Base-by-base conservation (phyloP, 1,139 yeast species). In the Pichia norvegensis region DNA sequence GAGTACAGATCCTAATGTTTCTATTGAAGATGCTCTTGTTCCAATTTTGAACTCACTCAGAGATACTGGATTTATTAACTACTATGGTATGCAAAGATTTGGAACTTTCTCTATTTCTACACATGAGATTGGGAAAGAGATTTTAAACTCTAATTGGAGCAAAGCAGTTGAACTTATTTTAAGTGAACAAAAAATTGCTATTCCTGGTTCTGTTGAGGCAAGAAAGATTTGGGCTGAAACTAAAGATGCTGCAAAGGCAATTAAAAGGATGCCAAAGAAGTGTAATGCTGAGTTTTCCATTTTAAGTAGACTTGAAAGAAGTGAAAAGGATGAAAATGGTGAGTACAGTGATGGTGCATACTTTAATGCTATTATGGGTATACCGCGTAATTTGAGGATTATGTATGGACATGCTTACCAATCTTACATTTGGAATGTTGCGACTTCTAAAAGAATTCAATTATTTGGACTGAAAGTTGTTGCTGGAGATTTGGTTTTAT, bases 401-500 rank as follows among this genome's bases (percentile, higher is more conserved):
- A 92, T 94, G 95, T 94, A 94, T 61, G 95, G 84, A 2, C 99
- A 94, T 66, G 95, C 98, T 2, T 94, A 94, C 62, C 98, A 94
- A 66, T 87, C 97, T 52, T 92, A 82, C 58, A 76, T 94, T 38
- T 94, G 98, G 99, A 94, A 94, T 60, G 63, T 73, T 48, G 95
- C 83, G 21, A 94, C 90, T 0, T 83, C 95, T 46, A 78, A 77
- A 56, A 74, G 98, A 61, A 70, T 88, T 44, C 79, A 77, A 56
- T 62, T 80, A 47, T 82, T 74, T 65, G 97, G 97, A 1, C 60
- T 78, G 52, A 65, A 73, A 29, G 78, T 85, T 25, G 81, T 84
- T 46, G 82, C 70, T 39, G 99, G 98, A 22, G 99, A 94, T 62
- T 71, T 94, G 55, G 87, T 90, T 33, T 45, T 57, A 29, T 49